A percentile compares a stretch with the other conserved stretches of the same genome.
phyloP scores from a whole-genome alignment of 176 grass and related monocot species.

The Bolboschoenus planiculmis region DNA sequence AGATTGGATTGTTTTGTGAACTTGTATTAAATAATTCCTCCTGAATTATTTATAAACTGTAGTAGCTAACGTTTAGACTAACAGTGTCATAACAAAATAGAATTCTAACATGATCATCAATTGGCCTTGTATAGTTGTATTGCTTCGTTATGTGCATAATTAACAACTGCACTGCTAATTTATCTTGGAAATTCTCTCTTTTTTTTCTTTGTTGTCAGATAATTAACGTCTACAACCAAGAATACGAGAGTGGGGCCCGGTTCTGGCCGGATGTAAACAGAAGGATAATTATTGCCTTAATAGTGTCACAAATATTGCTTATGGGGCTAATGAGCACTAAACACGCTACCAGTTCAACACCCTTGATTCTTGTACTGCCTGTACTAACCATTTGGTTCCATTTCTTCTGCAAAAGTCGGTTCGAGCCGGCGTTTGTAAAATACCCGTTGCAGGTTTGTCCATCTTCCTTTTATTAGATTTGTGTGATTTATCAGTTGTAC shows the following conservation, averaged over 20 bases:
- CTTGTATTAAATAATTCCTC: not conserved
- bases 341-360: constrained; percentile 40
- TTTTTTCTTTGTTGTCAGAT: constrained; percentile 43
- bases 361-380: constrained; percentile 68
- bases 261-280: constrained; percentile 93
- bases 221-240: constrained; percentile 86
- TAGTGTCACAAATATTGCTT: constrained; percentile 87
- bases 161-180: not conserved
- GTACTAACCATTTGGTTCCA: constrained; percentile 83
- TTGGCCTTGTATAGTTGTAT: not conserved
- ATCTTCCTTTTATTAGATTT: not conserved
- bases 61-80: not conserved
- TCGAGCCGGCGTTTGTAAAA: constrained; percentile 81
- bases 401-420: constrained; percentile 68
- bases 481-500: not conserved
- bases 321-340: constrained; percentile 79
- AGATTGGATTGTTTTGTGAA: not conserved
- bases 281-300: constrained; percentile 47
- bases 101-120: not conserved
- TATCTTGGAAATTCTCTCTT: constrained; percentile 11
- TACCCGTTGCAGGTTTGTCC: constrained; percentile 67
- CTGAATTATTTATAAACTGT: not conserved
- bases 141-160: not conserved
- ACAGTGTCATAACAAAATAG: not conserved
- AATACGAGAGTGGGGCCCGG: constrained; percentile 78